Base-by-base conservation (phyloP, 2,329 filamentous ascomycete species). In the Calonectria naviculata region DNA sequence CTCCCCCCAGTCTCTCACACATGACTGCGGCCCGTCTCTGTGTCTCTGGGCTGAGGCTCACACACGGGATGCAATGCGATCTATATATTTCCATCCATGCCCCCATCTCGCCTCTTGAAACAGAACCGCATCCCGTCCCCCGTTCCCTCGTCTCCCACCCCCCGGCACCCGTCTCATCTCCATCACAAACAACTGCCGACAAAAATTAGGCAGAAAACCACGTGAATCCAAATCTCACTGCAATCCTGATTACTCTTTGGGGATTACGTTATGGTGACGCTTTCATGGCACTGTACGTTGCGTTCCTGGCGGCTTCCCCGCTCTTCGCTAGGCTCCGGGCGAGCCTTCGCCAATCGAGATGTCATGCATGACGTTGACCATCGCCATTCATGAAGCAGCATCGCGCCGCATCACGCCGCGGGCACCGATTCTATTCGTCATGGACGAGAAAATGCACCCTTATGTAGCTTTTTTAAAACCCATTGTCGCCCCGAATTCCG, bases 361-460 rank as follows among this genome's bases (percentile, higher is more conserved):
- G 76, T 78, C 76, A 78, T 78, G 72, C 75, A 78, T 78, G 76
- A 78, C 76, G 76, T 76, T 75, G 62, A 62, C 62, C 67, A 70
- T 62, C 44, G 34, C 24, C 52, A 61, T 41, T 44, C 24, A 46
- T 34, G 34, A 56, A 42, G 38, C 36, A 44, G 21, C 36, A 60
- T 46, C 36, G 21, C n/a, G n/a, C n/a, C n/a, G n/a, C n/a, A n/a
- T n/a, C n/a, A 19, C 26, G 36, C 34, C 58, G 46, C 58, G 61
- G 62, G 54, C 29, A 19, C 42, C 29, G 19, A 10, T 26, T 49
- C 21, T 38, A 60, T 52, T 65, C 54, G 62, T 65, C 62, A 70
- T 70, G 52, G 49, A n/a, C n/a, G n/a, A n/a, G n/a, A n/a, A n/a
- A 66, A 28, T 41, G n/a, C 52, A 17, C 21, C 7, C n/a, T 4